These are phyloP conservation scores for Exophiala viscosa DNA, from an alignment of 2,329 filamentous ascomycete genomes.

Conservation along the genomic window DNA sequence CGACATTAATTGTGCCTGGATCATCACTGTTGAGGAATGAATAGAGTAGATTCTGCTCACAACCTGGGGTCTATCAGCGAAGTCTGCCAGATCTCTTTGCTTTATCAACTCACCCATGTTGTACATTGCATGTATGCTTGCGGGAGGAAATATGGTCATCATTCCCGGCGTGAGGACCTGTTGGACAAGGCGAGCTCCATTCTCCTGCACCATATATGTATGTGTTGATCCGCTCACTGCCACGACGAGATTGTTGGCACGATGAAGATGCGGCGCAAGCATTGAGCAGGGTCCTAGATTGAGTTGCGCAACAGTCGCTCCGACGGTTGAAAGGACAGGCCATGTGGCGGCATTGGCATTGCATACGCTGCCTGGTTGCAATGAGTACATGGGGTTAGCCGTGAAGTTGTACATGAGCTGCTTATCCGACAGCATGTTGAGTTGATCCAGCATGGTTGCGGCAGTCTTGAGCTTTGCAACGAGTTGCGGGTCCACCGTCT, in stretches of 20 bases:
- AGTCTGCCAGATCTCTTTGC: background rate
- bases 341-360: conserved; percentile 41
- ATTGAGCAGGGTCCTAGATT: conserved; percentile 46
- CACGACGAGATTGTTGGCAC: conserved; percentile 44
- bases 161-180: conserved; percentile 39
- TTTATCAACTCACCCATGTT: conserved; percentile 36
- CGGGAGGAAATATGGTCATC: conserved; percentile 47
- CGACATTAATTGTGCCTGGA: conserved; percentile 43
- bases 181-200: conserved; percentile 40
- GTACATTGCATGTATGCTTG: conserved; percentile 45
- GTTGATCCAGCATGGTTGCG: conserved; percentile 46
- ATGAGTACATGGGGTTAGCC: conserved; percentile 22
- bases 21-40: conserved; percentile 45
- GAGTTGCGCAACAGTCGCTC: conserved; percentile 42
- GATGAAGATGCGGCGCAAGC: conserved; percentile 45
- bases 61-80: conserved; percentile 25
- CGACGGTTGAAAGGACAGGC: conserved; percentile 40
- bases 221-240: conserved; percentile 42
- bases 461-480: conserved; percentile 39
- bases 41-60: conserved; percentile 44
- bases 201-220: conserved; percentile 48
- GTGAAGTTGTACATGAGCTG: conserved; percentile 52
- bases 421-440: conserved; percentile 40
- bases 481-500: conserved; percentile 39
- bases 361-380: conserved; percentile 19